Evolutionary conservation across 257 asterid genomes (phyloP).

Genomic region (Rauvolfia tetraphylla): DNA sequence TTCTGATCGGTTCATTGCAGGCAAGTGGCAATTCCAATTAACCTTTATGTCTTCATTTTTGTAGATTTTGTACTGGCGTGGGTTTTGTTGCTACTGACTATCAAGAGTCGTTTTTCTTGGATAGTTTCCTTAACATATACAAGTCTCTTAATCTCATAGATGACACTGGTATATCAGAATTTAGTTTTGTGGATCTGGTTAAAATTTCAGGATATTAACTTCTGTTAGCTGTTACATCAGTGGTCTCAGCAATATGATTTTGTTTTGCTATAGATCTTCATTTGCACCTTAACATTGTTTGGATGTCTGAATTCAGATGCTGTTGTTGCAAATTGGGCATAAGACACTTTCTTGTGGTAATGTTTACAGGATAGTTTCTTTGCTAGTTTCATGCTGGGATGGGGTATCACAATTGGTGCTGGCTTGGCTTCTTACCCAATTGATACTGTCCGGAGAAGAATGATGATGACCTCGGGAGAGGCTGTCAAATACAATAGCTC

Average conservation of each 20-base stretch:
- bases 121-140: neutral
- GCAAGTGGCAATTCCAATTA: slow-evolving; percentile 29
- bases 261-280: neutral
- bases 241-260: neutral
- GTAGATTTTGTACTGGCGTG: neutral
- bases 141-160: neutral
- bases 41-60: neutral
- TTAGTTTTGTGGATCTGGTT: neutral
- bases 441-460: slow-evolving; percentile 76
- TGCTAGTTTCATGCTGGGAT: slow-evolving; percentile 78
- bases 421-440: slow-evolving; percentile 75
- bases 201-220: neutral
- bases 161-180: neutral
- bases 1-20: slow-evolving; percentile 52
- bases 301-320: neutral
- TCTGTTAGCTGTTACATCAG: neutral
- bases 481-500: slow-evolving; percentile 68
- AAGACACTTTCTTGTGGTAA: neutral
- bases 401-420: slow-evolving; percentile 76
- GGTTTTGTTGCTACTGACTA: neutral
- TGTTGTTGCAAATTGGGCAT: neutral
- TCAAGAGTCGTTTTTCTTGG: neutral
- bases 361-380: slow-evolving; percentile 62
- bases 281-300: too few relatives aligned
- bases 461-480: slow-evolving; percentile 92